Evolutionary conservation across 768 basidiomycete genomes (phyloP), one percentile per base, ranked within the genome.

Genomic region (Suillus paluster): DNA sequence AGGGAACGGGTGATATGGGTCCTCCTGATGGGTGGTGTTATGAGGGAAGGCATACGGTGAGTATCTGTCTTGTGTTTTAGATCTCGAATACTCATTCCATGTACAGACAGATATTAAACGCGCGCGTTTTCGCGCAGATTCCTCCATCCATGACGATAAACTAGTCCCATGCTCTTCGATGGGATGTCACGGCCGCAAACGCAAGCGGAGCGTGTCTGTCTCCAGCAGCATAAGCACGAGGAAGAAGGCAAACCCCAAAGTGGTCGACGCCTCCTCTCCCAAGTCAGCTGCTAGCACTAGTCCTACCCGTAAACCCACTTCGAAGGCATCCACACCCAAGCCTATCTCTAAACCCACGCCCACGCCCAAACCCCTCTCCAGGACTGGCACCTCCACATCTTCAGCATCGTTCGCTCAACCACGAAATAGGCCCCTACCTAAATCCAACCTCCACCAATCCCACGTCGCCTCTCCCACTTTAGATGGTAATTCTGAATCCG

Each of bases 11-110:
- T 1, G 88, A 91, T 64, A 88, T 89, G 77, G 91, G 91, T 0
- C 91, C 92, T 1, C 92, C 91, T 1, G 90, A 92, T 70, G 92
- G 91, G 1, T 94, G 90, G 90, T 94, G 91, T 68, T 93, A 92
- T 67, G 91, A 93, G 71, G 91, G 91, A 4, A 84, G 82, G 72
- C 91, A 94, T 71, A 92, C 91, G 9, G 86, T 82, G 46, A 61
- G 69, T 55, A 17, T 14, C 27, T 59, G 52, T 49, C 30, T 59
- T 11, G 30, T 33, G 9, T 19, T 50, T 59, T 45, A 41, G 60
- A 25, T 19, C n/a, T 11, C n/a, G 27, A 55, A 27, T 1, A 7
- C 38, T 55, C 0, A 55, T 34, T 63, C 33, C 27, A 33, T 21
- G 55, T 54, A 41, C 63, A 92, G 91, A 88, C 84, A 1, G 92